These are phyloP conservation scores for Coniochaeta hoffmannii DNA, from an alignment of 2,329 filamentous ascomycete genomes.

Conservation along the genomic window DNA sequence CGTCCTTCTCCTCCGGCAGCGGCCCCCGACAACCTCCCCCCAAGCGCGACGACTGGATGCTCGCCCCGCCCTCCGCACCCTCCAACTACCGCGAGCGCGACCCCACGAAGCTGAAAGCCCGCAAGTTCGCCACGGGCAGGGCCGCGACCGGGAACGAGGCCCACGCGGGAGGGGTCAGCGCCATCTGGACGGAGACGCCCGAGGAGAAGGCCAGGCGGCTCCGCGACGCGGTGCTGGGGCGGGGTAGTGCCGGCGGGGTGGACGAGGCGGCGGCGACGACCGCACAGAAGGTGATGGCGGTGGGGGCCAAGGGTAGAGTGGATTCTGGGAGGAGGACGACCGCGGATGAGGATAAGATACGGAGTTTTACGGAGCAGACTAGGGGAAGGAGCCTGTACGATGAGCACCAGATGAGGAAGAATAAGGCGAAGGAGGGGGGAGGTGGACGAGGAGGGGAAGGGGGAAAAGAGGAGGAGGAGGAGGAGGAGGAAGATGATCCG, in stretches of 20 bases:
- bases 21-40: constrained; percentile 31
- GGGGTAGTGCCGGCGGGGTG: constrained; percentile 41
- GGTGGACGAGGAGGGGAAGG: constrained; percentile 18
- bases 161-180: constrained; percentile 44
- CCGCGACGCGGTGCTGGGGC: constrained; percentile 74
- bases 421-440: constrained; percentile 14
- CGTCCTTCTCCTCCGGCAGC: constrained; percentile 19
- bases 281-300: constrained; percentile 24
- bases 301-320: no score
- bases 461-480: constrained; percentile 31
- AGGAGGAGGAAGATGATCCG: constrained; percentile 78
- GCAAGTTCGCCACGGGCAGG: constrained; percentile 69
- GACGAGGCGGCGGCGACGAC: constrained; percentile 45
- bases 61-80: constrained; percentile 53
- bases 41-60: constrained; percentile 81
- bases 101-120: constrained; percentile 73
- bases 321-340: constrained; percentile 42
- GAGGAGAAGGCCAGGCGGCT: constrained; percentile 78
- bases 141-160: constrained; percentile 26
- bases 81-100: constrained; percentile 55
- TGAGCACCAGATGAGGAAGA: constrained; percentile 39
- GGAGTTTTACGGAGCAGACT: constrained; percentile 43
- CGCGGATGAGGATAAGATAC: constrained; percentile 42
- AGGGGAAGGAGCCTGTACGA: constrained; percentile 53
- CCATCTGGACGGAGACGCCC: constrained; percentile 86